Conservation (phyloP, 2,329 filamentous ascomycete genomes). For the Penicillium sp. region DNA sequence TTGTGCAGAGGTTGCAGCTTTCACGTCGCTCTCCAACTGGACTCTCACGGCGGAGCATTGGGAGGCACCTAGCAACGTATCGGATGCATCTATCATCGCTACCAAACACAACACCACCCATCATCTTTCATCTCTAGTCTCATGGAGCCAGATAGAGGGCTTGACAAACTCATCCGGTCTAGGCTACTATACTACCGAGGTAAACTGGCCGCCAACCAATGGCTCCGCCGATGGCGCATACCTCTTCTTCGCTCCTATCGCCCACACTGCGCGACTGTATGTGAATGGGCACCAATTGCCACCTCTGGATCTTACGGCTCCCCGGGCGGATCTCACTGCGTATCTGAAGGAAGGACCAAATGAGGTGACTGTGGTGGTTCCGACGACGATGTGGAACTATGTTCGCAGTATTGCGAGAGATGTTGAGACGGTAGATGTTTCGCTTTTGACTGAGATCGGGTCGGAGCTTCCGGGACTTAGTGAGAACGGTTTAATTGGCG, state of each 20-base stretch:
- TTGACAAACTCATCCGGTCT: conserved; percentile 24
- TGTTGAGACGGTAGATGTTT: not conserved
- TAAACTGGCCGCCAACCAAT: conserved; percentile 17
- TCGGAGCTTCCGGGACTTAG: not conserved
- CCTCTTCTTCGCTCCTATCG: conserved; percentile 19
- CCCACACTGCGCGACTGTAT: conserved; percentile 16
- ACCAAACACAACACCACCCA: conserved; percentile 28
- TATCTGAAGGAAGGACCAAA: conserved; percentile 17
- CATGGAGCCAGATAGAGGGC: conserved; percentile 23
- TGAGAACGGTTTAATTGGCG: not conserved
- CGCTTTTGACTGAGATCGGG: not conserved
- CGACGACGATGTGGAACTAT: conserved; percentile 12
- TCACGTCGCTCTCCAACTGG: conserved; percentile 13
- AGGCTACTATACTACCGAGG: conserved; percentile 24
- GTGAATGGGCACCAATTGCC: conserved; percentile 22
- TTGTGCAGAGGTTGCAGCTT: not conserved
- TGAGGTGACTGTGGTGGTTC: conserved; percentile 18
- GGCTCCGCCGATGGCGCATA: conserved; percentile 21
- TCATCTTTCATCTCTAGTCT: conserved; percentile 17
- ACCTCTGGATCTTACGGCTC: conserved; percentile 18
- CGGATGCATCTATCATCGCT: conserved; percentile 20
- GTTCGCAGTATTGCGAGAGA: not conserved
- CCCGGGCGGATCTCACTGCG: conserved; percentile 12
- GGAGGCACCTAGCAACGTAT: conserved; percentile 24
- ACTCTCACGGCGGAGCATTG: conserved; percentile 25